phyloP scores from a whole-genome alignment of 2,329 filamentous ascomycete genomes.

The Aspergillus pseudonomiae region DNA sequence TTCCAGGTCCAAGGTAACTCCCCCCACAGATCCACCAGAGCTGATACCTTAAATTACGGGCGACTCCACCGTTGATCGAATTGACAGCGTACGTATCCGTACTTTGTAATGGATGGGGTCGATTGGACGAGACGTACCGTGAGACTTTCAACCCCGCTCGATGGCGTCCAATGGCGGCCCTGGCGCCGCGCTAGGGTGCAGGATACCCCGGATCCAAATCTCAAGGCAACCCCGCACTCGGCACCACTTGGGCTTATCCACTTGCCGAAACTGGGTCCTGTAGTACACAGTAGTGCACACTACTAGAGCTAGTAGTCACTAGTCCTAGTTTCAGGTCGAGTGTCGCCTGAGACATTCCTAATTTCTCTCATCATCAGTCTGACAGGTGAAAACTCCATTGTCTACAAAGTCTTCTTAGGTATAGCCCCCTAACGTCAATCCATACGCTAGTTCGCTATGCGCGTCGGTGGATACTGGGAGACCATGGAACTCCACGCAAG shows the following conservation, averaged over 20 bases:
- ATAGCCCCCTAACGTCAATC: background rate
- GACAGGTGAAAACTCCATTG: too few relatives aligned
- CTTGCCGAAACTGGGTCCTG: too few relatives aligned
- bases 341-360: too few relatives aligned
- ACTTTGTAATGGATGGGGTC: background rate
- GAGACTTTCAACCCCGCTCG: conserved; percentile 2
- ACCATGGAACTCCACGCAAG: background rate
- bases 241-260: background rate
- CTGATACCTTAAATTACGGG: background rate
- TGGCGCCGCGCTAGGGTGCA: background rate
- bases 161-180: background rate
- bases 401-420: too few relatives aligned
- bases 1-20: background rate
- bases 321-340: too few relatives aligned
- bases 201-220: background rate
- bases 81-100: background rate
- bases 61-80: background rate
- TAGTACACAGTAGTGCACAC: too few relatives aligned
- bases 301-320: too few relatives aligned
- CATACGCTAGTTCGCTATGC: background rate
- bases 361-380: too few relatives aligned
- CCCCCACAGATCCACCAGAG: conserved; percentile 2
- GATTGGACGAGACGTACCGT: background rate
- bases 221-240: background rate
- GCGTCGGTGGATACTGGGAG: background rate